phyloP scores from a whole-genome alignment of 192 early-diverging fungal species.

The Anaeromyces robustus region DNA sequence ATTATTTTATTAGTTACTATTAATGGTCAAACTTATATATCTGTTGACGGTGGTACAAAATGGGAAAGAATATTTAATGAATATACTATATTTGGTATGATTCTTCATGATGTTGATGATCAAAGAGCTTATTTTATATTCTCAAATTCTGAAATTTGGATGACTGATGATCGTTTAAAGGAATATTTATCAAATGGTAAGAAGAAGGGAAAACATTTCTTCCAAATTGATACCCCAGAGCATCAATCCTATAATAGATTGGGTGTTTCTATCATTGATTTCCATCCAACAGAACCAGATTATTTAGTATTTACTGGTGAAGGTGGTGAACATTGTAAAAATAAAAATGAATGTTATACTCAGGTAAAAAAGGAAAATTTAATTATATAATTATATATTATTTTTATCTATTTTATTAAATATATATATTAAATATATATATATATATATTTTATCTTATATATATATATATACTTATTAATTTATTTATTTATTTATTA shows the following conservation, averaged over 20 bases:
- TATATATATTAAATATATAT: too few relatives aligned
- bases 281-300: slow-evolving; percentile 71
- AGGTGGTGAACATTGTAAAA: slow-evolving; percentile 5
- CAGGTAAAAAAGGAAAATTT: too few relatives aligned
- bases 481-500: too few relatives aligned
- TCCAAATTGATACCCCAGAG: slow-evolving; percentile 26
- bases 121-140: slow-evolving; percentile 32
- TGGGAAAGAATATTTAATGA: slow-evolving; percentile 10
- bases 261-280: slow-evolving; percentile 60
- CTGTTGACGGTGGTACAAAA: not conserved
- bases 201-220: slow-evolving; percentile 34
- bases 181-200: slow-evolving; percentile 31
- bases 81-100: slow-evolving; percentile 31
- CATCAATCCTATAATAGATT: slow-evolving; percentile 40
- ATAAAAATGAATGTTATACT: slow-evolving; percentile 42
- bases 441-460: too few relatives aligned
- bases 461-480: too few relatives aligned
- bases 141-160: slow-evolving; percentile 10
- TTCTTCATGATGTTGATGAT: slow-evolving; percentile 52
- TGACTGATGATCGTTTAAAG: slow-evolving; percentile 37
- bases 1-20: not conserved
- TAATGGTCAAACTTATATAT: not conserved
- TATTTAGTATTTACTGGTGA: slow-evolving; percentile 72
- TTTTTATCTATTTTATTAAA: too few relatives aligned
- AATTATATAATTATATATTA: too few relatives aligned